These are phyloP conservation scores for Tolypocladium sp. DNA, from an alignment of 2,329 filamentous ascomycete species.

Conservation along the genomic window DNA sequence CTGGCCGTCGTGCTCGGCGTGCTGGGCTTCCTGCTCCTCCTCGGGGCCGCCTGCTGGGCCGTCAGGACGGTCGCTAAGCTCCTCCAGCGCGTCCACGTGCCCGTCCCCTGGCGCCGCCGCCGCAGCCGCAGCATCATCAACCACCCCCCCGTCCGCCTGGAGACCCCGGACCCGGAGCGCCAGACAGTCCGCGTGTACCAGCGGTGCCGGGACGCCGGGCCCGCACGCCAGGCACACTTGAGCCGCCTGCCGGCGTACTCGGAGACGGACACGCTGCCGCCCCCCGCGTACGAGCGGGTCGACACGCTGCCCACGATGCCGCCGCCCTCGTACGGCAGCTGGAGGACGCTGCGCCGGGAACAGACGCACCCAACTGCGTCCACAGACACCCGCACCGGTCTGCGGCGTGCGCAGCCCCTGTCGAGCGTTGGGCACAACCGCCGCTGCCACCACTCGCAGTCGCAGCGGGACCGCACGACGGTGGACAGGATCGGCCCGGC, in stretches of 20 bases:
- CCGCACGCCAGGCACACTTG: background rate
- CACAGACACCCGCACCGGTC: background rate
- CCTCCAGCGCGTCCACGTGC: background rate
- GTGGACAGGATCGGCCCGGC: background rate
- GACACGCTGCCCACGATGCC: background rate
- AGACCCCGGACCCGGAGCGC: background rate
- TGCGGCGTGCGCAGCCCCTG: too few relatives aligned
- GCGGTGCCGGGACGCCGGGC: background rate
- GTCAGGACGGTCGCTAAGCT: background rate
- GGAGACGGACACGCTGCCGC: background rate
- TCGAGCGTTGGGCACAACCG: too few relatives aligned
- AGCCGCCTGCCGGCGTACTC: background rate
- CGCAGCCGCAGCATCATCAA: background rate
- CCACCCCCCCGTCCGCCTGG: too few relatives aligned
- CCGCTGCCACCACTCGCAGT: background rate
- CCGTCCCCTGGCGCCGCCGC: background rate
- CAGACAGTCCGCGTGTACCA: background rate
- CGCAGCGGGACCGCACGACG: background rate
- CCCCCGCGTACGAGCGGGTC: background rate
- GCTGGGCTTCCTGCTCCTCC: background rate
- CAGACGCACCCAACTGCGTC: background rate
- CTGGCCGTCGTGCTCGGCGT: background rate
- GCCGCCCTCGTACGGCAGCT: slow-evolving; percentile 1
- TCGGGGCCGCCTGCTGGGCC: background rate
- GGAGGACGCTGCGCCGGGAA: background rate